Base-by-base conservation (phyloP, 2,329 filamentous ascomycete genomes). In the Ascochyta fabae region DNA sequence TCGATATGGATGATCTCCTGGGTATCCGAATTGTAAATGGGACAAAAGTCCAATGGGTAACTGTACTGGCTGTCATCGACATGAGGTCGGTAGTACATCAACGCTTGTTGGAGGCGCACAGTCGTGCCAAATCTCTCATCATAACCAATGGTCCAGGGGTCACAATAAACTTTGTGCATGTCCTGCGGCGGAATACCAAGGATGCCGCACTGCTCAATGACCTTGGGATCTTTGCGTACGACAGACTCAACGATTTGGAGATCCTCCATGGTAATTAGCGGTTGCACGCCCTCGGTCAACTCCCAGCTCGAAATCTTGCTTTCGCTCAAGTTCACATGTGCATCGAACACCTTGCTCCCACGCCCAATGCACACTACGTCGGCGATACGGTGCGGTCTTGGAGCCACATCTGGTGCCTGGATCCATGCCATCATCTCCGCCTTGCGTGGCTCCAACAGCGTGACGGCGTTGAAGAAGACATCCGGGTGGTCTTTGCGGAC, bases 131-230 rank as follows among this genome's bases (percentile, higher is more conserved):
- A 95, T 40, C 93, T 88, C 78, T 96, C 91, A 67, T 97, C 93
- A 72, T 92, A 96, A 44, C 93, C 93, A 75, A 97, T 96, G 0
- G 93, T 96, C 93, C 93, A 97, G 10, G 91, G 92, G 73, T 97
- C 93, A 76, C 92, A 96, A 80, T 96, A 96, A 43, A 97, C 91
- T 78, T 96, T 96, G 81, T 95, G 81, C 93, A 97, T 96, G 58
- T 96, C 90, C 64, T 90, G 83, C 53, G 83, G 83, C 12, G 91
- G 85, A 57, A 97, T 91, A 1, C 93, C 93, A 56, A 92, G 84
- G 56, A 96, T 84, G 6, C 84, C 85, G 69, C 93, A 97, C 75
- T 96, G 92, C 76, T 96, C 91, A 63, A 96, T 95, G 57, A 96
- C 92, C 67, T 89, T 90, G 13, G 90, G 86, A 70, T 96, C 91